These are phyloP conservation scores for Calocybe gangraenosa DNA, from an alignment of 768 basidiomycete species.

Conservation along the genomic window DNA sequence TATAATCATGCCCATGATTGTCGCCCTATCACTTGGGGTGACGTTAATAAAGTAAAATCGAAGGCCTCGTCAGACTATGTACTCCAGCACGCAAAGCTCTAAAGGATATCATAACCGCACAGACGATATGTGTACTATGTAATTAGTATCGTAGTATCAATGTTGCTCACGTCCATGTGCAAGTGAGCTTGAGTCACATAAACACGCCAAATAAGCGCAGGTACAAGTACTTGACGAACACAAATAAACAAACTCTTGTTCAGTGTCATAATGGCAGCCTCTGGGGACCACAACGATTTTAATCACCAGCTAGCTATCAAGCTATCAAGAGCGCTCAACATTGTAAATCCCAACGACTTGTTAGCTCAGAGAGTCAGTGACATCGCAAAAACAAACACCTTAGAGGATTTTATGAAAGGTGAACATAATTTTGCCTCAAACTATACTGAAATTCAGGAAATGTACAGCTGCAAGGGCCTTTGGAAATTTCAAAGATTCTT, in stretches of 20 bases:
- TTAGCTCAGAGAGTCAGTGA: conserved; percentile 77
- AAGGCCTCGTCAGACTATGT: conserved; percentile 51
- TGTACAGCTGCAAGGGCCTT: conserved; percentile 68
- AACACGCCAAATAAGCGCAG: too few species aligned
- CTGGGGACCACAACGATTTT: conserved; percentile 35
- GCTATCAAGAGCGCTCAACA: conserved; percentile 77
- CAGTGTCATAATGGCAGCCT: conserved; percentile 8
- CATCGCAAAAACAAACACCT: conserved; percentile 67
- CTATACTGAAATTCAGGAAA: conserved; percentile 2
- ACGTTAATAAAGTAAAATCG: conserved; percentile 77
- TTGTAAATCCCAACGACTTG: conserved; percentile 77
- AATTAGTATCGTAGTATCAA: too few species aligned
- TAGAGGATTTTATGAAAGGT: conserved; percentile 70
- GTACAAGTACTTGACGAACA: too few species aligned
- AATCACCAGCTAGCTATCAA: conserved; percentile 71
- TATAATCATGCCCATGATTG: conserved; percentile 78
- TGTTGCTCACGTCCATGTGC: too few species aligned
- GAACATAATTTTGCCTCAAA: conserved; percentile 11
- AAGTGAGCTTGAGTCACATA: too few species aligned
- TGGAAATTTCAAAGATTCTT: conserved; percentile 81
- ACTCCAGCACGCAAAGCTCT: conserved; percentile 45
- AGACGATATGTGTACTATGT: too few species aligned
- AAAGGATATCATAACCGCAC: too few species aligned
- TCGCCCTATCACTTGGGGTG: conserved; percentile 52
- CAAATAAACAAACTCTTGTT: too few species aligned